Evolutionary conservation across 106 monocot species (phyloP), one percentile per base, ranked within the genome.

Genomic region (Dendrobium chrysotoxum): DNA sequence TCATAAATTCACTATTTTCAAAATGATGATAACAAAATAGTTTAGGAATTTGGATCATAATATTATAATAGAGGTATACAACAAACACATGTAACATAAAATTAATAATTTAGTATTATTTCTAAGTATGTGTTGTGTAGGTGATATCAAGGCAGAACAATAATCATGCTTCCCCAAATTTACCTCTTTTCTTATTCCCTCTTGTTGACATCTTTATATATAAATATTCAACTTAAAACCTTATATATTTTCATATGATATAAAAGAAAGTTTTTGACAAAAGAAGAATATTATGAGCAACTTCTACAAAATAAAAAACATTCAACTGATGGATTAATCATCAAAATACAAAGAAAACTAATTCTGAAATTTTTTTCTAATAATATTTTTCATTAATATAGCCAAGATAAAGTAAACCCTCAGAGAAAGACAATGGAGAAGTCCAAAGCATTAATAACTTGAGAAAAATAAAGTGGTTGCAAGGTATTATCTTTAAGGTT

Each of bases 401-500:
- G 70, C 70, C 31, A 28, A n/a, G n/a, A n/a, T n/a, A n/a, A n/a
- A n/a, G n/a, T n/a, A n/a, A n/a, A n/a, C n/a, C n/a, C n/a, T n/a
- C n/a, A n/a, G n/a, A n/a, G 16, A 70, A 70, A 31, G 28, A 70
- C 31, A 70, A 70, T 68, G 61, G 61, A 61, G 1, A 31, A 31
- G 70, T 70, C 70, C 15, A 4, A 70, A 17, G 31, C 7, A 70
- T 35, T 15, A 35, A 21, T 0, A 21, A 70, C 28, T 35, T 17
- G 21, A 35, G 28, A 70, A 35, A 61, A 70, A 26, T 65, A 65
- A 65, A 65, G 25, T 0, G 26, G 26, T 26, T 25, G 15, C 41
- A 40, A 72, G 47, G 73, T 5, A 65, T n/a, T 86, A 95, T 95
- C 89, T 99, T 99, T 42, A 93, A 78, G 42, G 95, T 99, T 39